Conservation (phyloP, 2,329 filamentous ascomycete species). For the Tolypocladium pustulatum region DNA sequence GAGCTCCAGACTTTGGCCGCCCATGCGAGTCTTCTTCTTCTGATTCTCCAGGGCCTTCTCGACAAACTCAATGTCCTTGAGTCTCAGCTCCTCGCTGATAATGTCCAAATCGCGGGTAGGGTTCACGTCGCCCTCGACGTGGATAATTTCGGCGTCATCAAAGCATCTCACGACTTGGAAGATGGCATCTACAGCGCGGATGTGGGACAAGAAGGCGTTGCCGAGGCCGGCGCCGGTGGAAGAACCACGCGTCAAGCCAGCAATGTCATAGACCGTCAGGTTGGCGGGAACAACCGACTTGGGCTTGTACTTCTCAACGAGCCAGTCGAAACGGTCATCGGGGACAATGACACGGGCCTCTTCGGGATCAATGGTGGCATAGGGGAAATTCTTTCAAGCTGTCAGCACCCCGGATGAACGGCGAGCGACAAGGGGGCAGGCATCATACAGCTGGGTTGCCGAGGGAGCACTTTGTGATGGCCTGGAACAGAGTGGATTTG, state of each 20-base stretch:
- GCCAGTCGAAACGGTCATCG: constrained; percentile 92
- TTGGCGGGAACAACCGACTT: constrained; percentile 96
- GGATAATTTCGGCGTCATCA: constrained; percentile 98
- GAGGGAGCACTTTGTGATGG: constrained; percentile 93
- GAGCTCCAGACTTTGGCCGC: constrained; percentile 91
- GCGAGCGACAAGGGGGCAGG: constrained; percentile 15
- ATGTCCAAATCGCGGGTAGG: constrained; percentile 90
- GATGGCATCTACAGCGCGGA: constrained; percentile 94
- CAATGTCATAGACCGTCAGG: constrained; percentile 97
- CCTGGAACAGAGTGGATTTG: constrained; percentile 99
- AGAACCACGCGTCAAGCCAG: constrained; percentile 87
- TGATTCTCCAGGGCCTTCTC: constrained; percentile 90
- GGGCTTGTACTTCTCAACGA: constrained; percentile 92
- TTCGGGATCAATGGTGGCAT: constrained; percentile 97
- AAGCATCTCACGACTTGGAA: constrained; percentile 96
- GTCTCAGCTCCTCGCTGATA: constrained; percentile 88
- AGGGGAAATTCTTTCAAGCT: constrained; percentile 77
- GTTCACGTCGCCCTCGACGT: constrained; percentile 98
- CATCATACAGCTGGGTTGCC: constrained; percentile 86
- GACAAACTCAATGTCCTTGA: constrained; percentile 98
- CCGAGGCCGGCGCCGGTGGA: constrained; percentile 96
- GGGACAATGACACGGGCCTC: constrained; percentile 96
- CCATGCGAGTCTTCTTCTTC: constrained; percentile 88
- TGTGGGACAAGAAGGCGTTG: constrained; percentile 97
- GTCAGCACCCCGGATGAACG: constrained; percentile 28